These are phyloP conservation scores for Penicillium fuscoglaucum DNA, from an alignment of 2,329 filamentous ascomycete genomes.

Conservation along the genomic window DNA sequence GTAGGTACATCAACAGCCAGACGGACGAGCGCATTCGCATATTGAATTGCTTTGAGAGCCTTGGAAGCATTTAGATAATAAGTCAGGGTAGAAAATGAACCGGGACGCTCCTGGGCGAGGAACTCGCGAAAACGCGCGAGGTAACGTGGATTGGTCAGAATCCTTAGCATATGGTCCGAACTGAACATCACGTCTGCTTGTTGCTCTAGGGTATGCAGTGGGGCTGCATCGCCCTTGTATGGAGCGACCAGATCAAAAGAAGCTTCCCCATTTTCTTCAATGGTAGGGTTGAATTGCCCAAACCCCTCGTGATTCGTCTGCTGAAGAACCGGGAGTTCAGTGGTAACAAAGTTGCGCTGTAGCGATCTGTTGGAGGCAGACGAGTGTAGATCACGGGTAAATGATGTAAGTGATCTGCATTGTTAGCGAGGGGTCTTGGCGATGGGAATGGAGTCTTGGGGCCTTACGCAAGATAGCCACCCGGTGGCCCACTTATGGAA, in stretches of 20 bases:
- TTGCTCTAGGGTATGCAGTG: conserved; percentile 57
- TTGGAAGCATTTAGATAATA: conserved; percentile 73
- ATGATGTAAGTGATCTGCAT: conserved; percentile 11
- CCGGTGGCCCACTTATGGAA: background rate
- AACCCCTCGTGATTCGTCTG: conserved; percentile 27
- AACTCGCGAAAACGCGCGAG: conserved; percentile 68
- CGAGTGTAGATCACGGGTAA: conserved; percentile 9
- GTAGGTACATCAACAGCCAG: conserved; percentile 55
- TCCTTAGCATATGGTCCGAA: conserved; percentile 61
- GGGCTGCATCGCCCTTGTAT: conserved; percentile 23
- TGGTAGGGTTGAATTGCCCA: conserved; percentile 27
- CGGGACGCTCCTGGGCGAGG: conserved; percentile 58
- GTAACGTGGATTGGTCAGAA: conserved; percentile 64
- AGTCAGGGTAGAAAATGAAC: conserved; percentile 66
- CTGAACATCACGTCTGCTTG: conserved; percentile 67
- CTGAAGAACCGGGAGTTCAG: conserved; percentile 30
- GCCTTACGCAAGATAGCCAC: conserved; percentile 1
- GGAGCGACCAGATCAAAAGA: conserved; percentile 39
- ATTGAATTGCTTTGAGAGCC: conserved; percentile 68
- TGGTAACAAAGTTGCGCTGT: conserved; percentile 22
- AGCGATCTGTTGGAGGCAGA: conserved; percentile 23
- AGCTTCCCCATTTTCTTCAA: conserved; percentile 26
- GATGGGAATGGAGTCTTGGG: background rate
- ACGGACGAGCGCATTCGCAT: conserved; percentile 67
- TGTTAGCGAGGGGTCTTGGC: conserved; percentile 4